Base-by-base conservation (phyloP, 148 eudicot species). In the Persicaria tinctoria region DNA sequence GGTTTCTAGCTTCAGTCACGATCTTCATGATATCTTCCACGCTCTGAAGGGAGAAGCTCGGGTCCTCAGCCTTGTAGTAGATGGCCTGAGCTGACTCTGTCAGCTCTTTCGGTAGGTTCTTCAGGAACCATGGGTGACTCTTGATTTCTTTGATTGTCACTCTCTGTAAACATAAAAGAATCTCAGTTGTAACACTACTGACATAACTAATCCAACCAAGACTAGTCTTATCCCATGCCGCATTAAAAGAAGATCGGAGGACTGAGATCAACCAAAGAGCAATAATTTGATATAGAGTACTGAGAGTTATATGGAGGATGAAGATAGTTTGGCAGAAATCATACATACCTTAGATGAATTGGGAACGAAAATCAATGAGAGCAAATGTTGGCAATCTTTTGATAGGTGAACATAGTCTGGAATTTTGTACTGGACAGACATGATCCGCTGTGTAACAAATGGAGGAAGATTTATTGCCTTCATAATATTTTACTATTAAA, bases 321-420 rank as follows among this genome's bases (percentile, higher is more conserved):
- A 6, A 27, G 16, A 8, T 46, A 44, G 5, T 27, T 51, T 14
- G 12, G 73, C 16, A 13, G 51, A 47, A 5, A 48, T 12, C 59
- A 32, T 3, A 86, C 78, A 6, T 85, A 90, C 97, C 86, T 83
- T 76, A 62, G 85, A 70, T 47, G 97, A 82, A 76, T 76, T 83
- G 18, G 92, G 81, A 75, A 86, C 87, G 51, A 91, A 91, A 63
- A 91, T 88, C 59, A 84, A 85, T 17, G 97, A 86, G 47, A 91
- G 88, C 73, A 91, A 72, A 76, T 89, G 85, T 75, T 79, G 85
- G 80, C 97, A 91, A 51, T 89, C 92, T 66, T 85, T 84, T 66
- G 97, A 91, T 82, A 91, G 78, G 76, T 90, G 90, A 75, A 91
- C 93, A 69, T 91, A 91, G 74, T 91, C 97, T 20, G 97, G 97